Conservation (phyloP, 1,284 basidiomycete genomes). For the Pisolithus thermaeus region DNA sequence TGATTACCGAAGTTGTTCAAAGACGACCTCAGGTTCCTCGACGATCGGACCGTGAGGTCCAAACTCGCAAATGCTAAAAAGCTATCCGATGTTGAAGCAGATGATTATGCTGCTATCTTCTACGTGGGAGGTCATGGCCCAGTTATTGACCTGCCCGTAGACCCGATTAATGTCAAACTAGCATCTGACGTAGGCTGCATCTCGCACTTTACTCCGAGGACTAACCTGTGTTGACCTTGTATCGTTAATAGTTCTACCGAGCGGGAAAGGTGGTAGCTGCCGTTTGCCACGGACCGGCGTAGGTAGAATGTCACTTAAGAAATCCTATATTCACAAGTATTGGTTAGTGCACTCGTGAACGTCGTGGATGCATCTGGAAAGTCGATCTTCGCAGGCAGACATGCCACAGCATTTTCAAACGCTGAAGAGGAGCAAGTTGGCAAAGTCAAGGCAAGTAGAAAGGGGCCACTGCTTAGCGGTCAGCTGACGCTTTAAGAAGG, state of each 20-base stretch:
- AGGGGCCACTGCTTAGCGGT: neutral
- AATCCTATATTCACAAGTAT: neutral
- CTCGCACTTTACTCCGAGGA: constrained; percentile 12
- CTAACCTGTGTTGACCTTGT: neutral
- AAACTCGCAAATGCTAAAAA: constrained; percentile 59
- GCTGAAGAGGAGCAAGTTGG: constrained; percentile 53
- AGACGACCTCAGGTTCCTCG: constrained; percentile 59
- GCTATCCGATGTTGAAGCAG: constrained; percentile 51
- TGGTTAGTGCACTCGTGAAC: constrained; percentile 44
- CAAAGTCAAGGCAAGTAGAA: constrained; percentile 32
- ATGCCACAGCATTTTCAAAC: constrained; percentile 68
- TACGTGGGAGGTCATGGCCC: constrained; percentile 77
- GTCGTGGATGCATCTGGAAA: constrained; percentile 50
- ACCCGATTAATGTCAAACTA: constrained; percentile 54
- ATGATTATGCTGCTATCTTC: constrained; percentile 71
- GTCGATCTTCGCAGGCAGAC: constrained; percentile 58
- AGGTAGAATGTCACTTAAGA: constrained; percentile 6
- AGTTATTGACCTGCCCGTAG: constrained; percentile 58
- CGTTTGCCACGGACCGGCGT: constrained; percentile 75
- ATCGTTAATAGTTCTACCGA: constrained; percentile 47
- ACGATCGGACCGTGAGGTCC: constrained; percentile 50
- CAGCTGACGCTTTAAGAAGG: constrained; percentile 19
- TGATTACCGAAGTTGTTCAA: constrained; percentile 40
- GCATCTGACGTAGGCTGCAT: constrained; percentile 40
- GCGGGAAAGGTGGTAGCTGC: constrained; percentile 53